Evolutionary conservation across 805 yeast genomes (phyloP).

Genomic region (Nakazawaea laoshanensis): DNA sequence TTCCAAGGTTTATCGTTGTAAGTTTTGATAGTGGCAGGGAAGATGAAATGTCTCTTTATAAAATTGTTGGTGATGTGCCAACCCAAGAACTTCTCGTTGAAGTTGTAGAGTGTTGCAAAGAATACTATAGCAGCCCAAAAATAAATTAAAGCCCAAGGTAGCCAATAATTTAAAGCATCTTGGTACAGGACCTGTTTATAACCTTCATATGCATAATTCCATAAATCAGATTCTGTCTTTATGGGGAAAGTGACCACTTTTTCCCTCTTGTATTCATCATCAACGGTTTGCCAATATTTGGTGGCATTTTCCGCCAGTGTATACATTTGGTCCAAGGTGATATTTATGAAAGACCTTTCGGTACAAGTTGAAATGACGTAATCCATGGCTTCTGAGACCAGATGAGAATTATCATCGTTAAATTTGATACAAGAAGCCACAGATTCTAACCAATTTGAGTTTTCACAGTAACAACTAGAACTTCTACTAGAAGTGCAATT

Average conservation of each 20-base stretch:
- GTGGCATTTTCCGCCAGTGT: constrained; percentile 27
- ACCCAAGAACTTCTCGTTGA: constrained; percentile 3
- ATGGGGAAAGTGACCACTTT: no score
- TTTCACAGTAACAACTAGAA: constrained; percentile 30
- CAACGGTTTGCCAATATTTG: no score
- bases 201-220: no score
- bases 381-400: constrained; percentile 27
- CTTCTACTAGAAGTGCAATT: constrained; percentile 35
- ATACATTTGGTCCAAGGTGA: constrained; percentile 24
- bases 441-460: constrained; percentile 34
- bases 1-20: constrained; percentile 4
- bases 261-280: no score
- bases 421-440: constrained; percentile 30
- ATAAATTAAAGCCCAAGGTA: constrained; percentile 37
- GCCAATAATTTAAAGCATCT: constrained; percentile 28
- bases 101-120: constrained; percentile 23
- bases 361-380: constrained; percentile 29
- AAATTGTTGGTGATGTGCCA: constrained; percentile 13
- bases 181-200: no score
- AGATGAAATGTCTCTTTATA: constrained; percentile 6
- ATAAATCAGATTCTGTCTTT: no score
- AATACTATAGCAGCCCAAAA: constrained; percentile 29
- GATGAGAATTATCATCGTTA: constrained; percentile 20
- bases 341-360: constrained; percentile 24
- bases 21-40: constrained; percentile 4